Percentiles rank a stretch among this genome's conserved stretches.
Evolutionary conservation across 2,329 filamentous ascomycete species (phyloP).

Genomic region (Celoporthe dispersa): DNA sequence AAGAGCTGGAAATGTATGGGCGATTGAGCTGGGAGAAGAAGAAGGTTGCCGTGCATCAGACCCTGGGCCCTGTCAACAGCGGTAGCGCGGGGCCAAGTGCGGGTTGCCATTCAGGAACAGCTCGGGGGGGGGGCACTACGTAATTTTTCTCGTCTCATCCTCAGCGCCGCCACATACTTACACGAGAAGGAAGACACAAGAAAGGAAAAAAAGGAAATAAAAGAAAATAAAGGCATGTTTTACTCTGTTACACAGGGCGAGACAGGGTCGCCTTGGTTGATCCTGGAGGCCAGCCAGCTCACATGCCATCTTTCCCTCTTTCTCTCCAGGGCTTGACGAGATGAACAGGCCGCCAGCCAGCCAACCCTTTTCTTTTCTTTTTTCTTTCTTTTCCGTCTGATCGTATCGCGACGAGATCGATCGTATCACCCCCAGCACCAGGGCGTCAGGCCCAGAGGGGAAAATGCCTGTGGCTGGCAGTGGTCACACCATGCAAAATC

Average conservation of each 20-base stretch:
- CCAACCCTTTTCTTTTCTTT: too few relatives aligned
- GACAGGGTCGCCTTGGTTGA: not conserved
- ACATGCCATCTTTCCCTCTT: not conserved
- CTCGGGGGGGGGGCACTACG: slow-evolving; percentile 2
- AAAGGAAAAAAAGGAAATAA: not conserved
- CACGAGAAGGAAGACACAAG: not conserved
- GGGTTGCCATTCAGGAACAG: slow-evolving; percentile 8
- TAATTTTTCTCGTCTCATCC: slow-evolving; percentile 9
- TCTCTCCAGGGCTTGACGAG: not conserved
- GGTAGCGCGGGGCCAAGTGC: slow-evolving; percentile 6
- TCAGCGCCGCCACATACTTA: not conserved
- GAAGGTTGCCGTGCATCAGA: slow-evolving; percentile 2
- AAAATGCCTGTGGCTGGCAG: slow-evolving; percentile 3
- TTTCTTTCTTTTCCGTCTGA: not conserved
- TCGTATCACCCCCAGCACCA: not conserved
- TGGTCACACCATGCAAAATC: slow-evolving; percentile 1
- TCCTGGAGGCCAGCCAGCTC: too few relatives aligned
- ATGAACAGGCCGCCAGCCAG: too few relatives aligned
- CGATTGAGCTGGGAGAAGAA: not conserved
- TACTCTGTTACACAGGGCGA: not conserved
- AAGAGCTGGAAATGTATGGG: not conserved
- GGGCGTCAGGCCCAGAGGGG: not conserved
- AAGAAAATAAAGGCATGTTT: not conserved
- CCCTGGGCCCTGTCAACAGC: not conserved
- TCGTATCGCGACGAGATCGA: not conserved